Percentiles rank a stretch among this genome's conserved stretches.
Evolutionary conservation across 345 rosid species (phyloP).

Genomic region (Gossypium stocksii): DNA sequence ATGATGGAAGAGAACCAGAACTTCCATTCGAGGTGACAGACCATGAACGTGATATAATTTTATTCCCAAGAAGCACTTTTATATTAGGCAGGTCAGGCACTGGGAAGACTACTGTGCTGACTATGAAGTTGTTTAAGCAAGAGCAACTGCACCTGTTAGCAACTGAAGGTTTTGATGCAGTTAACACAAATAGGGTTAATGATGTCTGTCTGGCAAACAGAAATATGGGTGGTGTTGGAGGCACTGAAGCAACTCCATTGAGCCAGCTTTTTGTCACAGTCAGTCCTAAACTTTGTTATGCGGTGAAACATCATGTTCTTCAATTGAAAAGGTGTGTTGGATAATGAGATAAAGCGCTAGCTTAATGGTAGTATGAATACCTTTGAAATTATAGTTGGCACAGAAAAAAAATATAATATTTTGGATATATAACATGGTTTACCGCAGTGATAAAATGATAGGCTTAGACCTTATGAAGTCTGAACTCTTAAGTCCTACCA

Average conservation of each 20-base stretch:
- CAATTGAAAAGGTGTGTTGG: conserved; percentile 38
- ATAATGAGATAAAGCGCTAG: background rate
- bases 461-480: background rate
- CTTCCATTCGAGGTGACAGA: conserved; percentile 49
- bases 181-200: background rate
- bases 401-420: background rate
- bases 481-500: background rate
- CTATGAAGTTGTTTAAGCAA: conserved; percentile 38
- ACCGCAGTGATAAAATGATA: background rate
- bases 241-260: conserved; percentile 14
- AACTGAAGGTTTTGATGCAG: conserved; percentile 18
- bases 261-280: conserved; percentile 52
- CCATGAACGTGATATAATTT: conserved; percentile 39
- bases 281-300: conserved; percentile 41
- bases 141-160: conserved; percentile 33
- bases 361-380: background rate
- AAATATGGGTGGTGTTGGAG: conserved; percentile 5
- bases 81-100: conserved; percentile 58
- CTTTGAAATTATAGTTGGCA: background rate
- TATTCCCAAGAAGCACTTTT: conserved; percentile 36
- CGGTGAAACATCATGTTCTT: conserved; percentile 39
- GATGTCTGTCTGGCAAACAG: background rate
- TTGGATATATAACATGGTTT: background rate
- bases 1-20: conserved; percentile 33
- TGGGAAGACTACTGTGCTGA: conserved; percentile 51